phyloP scores from a whole-genome alignment of 257 asterid species.

The Rauvolfia tetraphylla region DNA sequence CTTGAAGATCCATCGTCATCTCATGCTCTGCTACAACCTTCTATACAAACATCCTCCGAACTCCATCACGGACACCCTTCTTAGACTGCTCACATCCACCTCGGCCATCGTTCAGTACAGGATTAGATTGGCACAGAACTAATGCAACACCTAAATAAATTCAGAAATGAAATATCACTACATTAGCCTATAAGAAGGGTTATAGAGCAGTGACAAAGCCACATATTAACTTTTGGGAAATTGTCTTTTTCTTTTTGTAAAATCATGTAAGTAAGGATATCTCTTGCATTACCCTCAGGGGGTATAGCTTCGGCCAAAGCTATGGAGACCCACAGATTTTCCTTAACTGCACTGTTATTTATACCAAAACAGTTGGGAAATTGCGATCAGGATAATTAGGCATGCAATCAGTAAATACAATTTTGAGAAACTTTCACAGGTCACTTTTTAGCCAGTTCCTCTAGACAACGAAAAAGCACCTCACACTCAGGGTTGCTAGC shows the following conservation, averaged over 20 bases:
- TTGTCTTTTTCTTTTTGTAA: not conserved
- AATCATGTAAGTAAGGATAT: not conserved
- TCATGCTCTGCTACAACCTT: constrained; percentile 69
- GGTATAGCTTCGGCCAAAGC: constrained; percentile 91
- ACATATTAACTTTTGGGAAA: no score
- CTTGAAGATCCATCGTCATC: constrained; percentile 77
- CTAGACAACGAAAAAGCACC: constrained; percentile 77
- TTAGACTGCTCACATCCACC: constrained; percentile 27
- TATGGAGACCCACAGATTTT: constrained; percentile 63
- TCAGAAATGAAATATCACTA: not conserved
- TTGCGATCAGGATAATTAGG: constrained; percentile 90
- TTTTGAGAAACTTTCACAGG: constrained; percentile 79
- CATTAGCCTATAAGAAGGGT: not conserved
- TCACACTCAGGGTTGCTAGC: constrained; percentile 61
- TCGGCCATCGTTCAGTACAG: constrained; percentile 78
- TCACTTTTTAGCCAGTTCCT: constrained; percentile 68
- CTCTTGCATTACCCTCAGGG: constrained; percentile 60
- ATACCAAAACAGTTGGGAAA: constrained; percentile 86
- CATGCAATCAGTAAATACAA: constrained; percentile 86
- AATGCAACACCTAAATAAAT: constrained; percentile 62
- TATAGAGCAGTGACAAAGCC: not conserved
- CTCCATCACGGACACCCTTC: no score
- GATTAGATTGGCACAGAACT: constrained; percentile 77
- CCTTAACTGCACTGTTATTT: constrained; percentile 79
- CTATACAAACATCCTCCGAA: constrained; percentile 79